These are phyloP conservation scores for Maudiozyma humilis DNA, from an alignment of 1,139 yeast genomes.

Conservation along the genomic window DNA sequence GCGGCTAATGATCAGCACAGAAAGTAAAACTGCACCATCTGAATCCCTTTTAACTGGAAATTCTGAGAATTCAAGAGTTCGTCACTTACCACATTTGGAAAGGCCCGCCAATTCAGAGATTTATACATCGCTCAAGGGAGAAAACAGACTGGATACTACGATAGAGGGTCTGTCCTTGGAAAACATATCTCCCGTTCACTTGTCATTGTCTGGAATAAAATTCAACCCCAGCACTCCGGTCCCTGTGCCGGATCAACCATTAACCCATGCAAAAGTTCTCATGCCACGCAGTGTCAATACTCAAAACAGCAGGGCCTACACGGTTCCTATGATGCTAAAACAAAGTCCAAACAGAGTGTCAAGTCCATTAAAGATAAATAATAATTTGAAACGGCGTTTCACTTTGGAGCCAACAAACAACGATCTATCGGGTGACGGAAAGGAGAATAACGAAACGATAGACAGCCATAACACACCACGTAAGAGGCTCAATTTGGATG, in stretches of 20 bases:
- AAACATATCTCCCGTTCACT: slow-evolving; percentile 9
- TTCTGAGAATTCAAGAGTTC: not conserved
- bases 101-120: slow-evolving; percentile 11
- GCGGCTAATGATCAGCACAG: too few relatives aligned
- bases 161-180: not conserved
- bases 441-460: not conserved
- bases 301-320: slow-evolving; percentile 12
- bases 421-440: not conserved
- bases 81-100: slow-evolving; percentile 13
- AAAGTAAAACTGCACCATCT: too few relatives aligned
- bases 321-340: slow-evolving; percentile 8
- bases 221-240: slow-evolving; percentile 22
- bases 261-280: slow-evolving; percentile 20
- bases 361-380: slow-evolving; percentile 7
- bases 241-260: slow-evolving; percentile 29
- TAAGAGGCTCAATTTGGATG: not conserved
- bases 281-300: slow-evolving; percentile 23
- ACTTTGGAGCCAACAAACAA: slow-evolving; percentile 8
- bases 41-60: too few relatives aligned
- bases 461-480: not conserved
- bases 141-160: not conserved
- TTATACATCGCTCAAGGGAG: slow-evolving; percentile 11
- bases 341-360: slow-evolving; percentile 5
- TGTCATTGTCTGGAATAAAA: slow-evolving; percentile 1
- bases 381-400: slow-evolving; percentile 15